Evolutionary conservation across 768 basidiomycete genomes (phyloP).

Genomic region (Amanita pseudoporphyria): DNA sequence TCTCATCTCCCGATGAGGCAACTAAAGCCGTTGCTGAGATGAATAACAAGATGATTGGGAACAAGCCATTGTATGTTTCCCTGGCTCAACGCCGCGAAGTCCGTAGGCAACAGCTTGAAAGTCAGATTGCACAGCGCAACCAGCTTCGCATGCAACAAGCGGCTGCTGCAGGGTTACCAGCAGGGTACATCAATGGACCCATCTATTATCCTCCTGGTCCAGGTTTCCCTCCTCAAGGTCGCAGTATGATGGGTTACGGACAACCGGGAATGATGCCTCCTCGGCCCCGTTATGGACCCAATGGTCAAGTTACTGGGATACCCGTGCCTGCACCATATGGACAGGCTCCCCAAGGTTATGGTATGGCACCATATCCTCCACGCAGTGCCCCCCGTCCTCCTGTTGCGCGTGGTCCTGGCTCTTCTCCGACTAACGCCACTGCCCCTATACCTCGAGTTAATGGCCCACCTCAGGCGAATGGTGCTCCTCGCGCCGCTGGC

Average conservation of each 20-base stretch:
- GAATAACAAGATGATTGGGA: constrained; percentile 99
- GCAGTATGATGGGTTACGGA: constrained; percentile 72
- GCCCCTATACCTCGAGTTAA: constrained; percentile 58
- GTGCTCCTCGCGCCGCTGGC: constrained; percentile 39
- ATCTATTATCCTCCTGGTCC: constrained; percentile 84
- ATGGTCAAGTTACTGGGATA: constrained; percentile 68
- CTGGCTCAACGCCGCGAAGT: constrained; percentile 98
- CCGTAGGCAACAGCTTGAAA: constrained; percentile 96
- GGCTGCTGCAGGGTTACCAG: constrained; percentile 76
- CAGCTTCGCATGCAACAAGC: constrained; percentile 96
- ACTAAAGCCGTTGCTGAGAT: constrained; percentile 99
- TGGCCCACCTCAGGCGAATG: constrained; percentile 48
- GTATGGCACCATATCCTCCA: constrained; percentile 58
- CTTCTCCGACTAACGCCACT: constrained; percentile 58
- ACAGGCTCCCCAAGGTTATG: constrained; percentile 67
- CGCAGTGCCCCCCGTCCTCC: constrained; percentile 54
- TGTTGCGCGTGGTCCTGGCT: constrained; percentile 55
- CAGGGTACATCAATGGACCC: constrained; percentile 75
- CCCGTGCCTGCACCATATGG: constrained; percentile 66
- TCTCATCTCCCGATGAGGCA: constrained; percentile 96
- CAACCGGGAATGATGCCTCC: constrained; percentile 84
- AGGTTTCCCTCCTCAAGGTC: constrained; percentile 75
- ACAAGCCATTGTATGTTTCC: constrained; percentile 97
- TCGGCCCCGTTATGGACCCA: constrained; percentile 76
- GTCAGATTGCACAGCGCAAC: constrained; percentile 96